These are phyloP conservation scores for Tirmania nivea DNA, from an alignment of 495 filamentous ascomycete species.

Conservation along the genomic window DNA sequence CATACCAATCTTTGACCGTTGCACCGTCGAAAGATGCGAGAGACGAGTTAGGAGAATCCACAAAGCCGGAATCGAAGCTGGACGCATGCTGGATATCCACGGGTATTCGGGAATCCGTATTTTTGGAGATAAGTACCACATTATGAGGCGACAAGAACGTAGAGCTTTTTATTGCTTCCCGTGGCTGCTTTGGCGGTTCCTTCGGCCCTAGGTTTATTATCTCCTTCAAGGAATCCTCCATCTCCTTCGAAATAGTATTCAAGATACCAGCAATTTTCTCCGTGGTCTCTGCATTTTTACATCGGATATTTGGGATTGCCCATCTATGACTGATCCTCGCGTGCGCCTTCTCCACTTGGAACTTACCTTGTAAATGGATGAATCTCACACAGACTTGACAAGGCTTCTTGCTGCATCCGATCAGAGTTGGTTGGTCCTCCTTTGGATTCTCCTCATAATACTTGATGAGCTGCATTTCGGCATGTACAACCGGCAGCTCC, in stretches of 20 bases:
- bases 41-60: no score
- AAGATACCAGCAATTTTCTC: constrained; percentile 12
- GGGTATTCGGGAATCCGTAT: no score
- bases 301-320: constrained; percentile 15
- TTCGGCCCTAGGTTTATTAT: no score
- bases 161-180: no score
- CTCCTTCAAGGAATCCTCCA: constrained; percentile 7
- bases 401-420: constrained; percentile 18
- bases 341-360: constrained; percentile 13
- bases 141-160: no score
- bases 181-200: no score
- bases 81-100: no score
- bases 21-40: no score
- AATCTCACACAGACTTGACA: constrained; percentile 17
- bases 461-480: constrained; percentile 19
- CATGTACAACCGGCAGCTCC: constrained; percentile 10
- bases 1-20: no score
- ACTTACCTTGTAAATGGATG: constrained; percentile 14
- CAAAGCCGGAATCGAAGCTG: no score
- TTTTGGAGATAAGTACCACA: no score
- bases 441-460: constrained; percentile 17
- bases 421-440: constrained; percentile 9
- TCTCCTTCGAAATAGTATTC: constrained; percentile 13
- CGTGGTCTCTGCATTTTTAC: constrained; percentile 7
- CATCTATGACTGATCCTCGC: constrained; percentile 15